A percentile compares a stretch with the other conserved stretches of the same genome.
These are phyloP conservation scores for Apiospora hydei DNA, from an alignment of 2,329 filamentous ascomycete genomes.

Conservation along the genomic window DNA sequence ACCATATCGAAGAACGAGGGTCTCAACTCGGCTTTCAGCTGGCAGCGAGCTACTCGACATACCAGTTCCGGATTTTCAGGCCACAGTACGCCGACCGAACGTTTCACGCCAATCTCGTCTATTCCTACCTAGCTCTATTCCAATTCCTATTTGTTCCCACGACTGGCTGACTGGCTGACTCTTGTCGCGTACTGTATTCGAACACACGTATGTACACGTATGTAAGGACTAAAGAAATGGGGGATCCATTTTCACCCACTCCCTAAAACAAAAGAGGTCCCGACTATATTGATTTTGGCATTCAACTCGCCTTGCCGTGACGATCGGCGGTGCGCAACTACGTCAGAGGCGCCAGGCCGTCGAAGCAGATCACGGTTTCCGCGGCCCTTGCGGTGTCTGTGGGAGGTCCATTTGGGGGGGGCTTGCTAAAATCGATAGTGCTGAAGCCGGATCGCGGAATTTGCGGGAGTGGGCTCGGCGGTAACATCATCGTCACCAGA, in stretches of 20 bases:
- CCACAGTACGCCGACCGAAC: conserved; percentile 5
- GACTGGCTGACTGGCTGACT: background rate
- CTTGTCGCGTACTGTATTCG: background rate
- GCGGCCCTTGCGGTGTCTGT: background rate
- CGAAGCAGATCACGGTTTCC: background rate
- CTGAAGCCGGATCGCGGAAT: background rate
- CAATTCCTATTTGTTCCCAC: background rate
- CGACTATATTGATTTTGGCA: conserved; percentile 3
- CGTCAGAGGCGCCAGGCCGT: background rate
- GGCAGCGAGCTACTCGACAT: background rate
- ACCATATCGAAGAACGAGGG: background rate
- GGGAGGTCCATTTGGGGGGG: background rate
- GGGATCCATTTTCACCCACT: background rate
- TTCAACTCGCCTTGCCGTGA: background rate
- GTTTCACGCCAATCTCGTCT: conserved; percentile 6
- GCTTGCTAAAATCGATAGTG: background rate
- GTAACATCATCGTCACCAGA: background rate
- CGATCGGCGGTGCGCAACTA: conserved; percentile 7
- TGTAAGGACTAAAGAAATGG: background rate
- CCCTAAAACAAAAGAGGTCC: background rate
- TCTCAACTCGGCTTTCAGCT: background rate
- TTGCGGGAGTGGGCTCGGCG: conserved; percentile 5
- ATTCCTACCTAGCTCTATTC: background rate
- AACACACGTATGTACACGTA: background rate
- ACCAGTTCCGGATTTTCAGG: background rate